Percentiles rank a stretch among this genome's conserved stretches.
These are phyloP conservation scores for Oryza officinalis DNA, from an alignment of 176 grass and related monocot species.

Conservation along the genomic window DNA sequence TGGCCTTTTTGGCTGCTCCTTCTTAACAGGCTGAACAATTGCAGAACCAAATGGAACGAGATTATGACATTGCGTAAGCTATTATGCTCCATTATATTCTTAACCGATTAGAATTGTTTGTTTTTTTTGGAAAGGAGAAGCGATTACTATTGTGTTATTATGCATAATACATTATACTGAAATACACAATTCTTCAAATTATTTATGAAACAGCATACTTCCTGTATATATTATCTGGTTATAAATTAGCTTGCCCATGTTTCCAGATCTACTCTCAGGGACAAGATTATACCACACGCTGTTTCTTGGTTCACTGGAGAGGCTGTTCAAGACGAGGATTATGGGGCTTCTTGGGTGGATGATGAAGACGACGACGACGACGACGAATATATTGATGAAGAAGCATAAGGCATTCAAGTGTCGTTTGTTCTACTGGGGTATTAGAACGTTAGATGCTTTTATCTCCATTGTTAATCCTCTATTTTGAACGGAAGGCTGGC, in stretches of 20 bases:
- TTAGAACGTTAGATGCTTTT: neutral
- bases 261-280: slow-evolving; percentile 52
- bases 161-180: neutral
- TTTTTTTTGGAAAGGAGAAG: no score
- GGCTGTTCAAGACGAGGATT: slow-evolving; percentile 25
- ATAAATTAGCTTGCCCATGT: neutral
- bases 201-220: neutral
- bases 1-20: neutral
- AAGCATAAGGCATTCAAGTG: no score
- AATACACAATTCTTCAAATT: neutral
- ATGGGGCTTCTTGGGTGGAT: slow-evolving; percentile 31
- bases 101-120: no score
- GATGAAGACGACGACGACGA: slow-evolving; percentile 44
- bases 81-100: neutral
- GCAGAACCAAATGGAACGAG: slow-evolving; percentile 65
- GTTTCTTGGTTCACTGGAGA: slow-evolving; percentile 62
- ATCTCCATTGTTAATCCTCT: neutral
- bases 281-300: slow-evolving; percentile 67
- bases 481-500: slow-evolving; percentile 29
- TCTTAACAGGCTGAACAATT: slow-evolving; percentile 54
- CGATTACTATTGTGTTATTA: neutral
- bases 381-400: slow-evolving; percentile 6
- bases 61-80: slow-evolving; percentile 62
- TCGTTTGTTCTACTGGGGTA: neutral
- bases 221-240: neutral